Evolutionary conservation across 2,329 filamentous ascomycete species (phyloP), one percentile per base, ranked within the genome.

Genomic region (Huntiella decipiens): DNA sequence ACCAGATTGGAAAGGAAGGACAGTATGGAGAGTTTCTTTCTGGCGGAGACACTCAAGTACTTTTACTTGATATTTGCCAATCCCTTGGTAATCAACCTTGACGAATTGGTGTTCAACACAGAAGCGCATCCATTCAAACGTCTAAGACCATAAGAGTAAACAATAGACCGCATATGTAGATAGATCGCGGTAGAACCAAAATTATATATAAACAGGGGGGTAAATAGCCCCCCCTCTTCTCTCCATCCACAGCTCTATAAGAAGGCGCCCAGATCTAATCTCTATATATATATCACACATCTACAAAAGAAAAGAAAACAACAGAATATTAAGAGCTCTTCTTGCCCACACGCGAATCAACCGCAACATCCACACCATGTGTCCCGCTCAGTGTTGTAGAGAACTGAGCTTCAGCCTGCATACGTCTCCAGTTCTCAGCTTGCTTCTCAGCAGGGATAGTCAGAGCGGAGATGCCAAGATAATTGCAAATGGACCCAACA

Each of bases 401-500:
- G 17, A 50, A 50, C 19, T 28, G 40, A 5, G 48, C 16, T 41
- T 50, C 48, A n/a, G 44, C 48, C 15, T 46, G 39, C 40, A 50
- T 33, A 5, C 48, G 39, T 34, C 47, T 56, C 58, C 64, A 61
- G 56, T 74, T 74, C 54, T 69, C 70, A 41, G 64, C 54, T 58
- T 73, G 71, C 64, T 78, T 78, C 52, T 72, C 68, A 52, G 62
- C 59, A 8, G 75, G 75, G 50, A 98, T 95, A 1, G 87, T 96
- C 53, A 98, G 65, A 56, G 88, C 94, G 57, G 88, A 91, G 67
- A 98, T 98, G 51, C 84, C 86, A 17, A 98, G 66, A 63, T 82
- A 96, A 46, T 79, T 71, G 64, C 91, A 96, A 55, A 98, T 96
- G 58, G 81, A 82, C 51, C 78, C 82, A 56, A 94, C 85, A 41